Base-by-base conservation (phyloP, 2,329 filamentous ascomycete species). In the Ophiognomonia clavigignenti-juglandacearum region DNA sequence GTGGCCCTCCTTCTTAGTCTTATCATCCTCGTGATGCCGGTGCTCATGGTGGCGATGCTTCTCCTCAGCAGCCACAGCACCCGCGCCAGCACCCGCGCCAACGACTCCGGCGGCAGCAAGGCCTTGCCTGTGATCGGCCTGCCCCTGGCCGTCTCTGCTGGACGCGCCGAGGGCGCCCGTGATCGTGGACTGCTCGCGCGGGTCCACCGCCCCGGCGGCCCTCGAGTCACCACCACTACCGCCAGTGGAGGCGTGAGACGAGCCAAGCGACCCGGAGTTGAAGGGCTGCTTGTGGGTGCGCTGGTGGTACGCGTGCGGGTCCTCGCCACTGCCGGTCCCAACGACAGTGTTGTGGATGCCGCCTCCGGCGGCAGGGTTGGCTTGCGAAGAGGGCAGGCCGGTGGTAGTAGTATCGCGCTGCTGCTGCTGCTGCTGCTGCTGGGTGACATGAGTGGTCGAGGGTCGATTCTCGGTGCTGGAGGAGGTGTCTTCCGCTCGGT, bases 261-360 rank as follows among this genome's bases (percentile, higher is more conserved):
- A 41, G 14, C 20, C 14, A 1, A 14, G 36, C 32, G 29, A 24
- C 1, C 9, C 23, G 18, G 45, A 9, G 4, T 13, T 13, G 35
- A 29, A 19, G 8, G 48, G 29, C 29, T 41, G 7, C 39, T 8
- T 43, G 23, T 41, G 40, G 10, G 19, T 40, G 23, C 31, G 40
- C n/a, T n/a, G n/a, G n/a, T n/a, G n/a, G n/a, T n/a, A n/a, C 10
- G 19, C 10, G 5, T 9, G 14, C 3, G 44, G 24, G 3, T 48
- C 32, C 6, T 48, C 48, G 4, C 39, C 11, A 3, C 48, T 51
- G 1, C 48, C 48, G 9, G 48, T 45, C 11, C 48, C 48, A 6
- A 44, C 26, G 2, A 51, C 45, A 2, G 48, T 51, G 27, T 51
- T 51, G 40, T 44, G 45, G n/a, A 51, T 36, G 10, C 48, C 48